phyloP scores from a whole-genome alignment of 257 asterid species.

The Echites panduratus region DNA sequence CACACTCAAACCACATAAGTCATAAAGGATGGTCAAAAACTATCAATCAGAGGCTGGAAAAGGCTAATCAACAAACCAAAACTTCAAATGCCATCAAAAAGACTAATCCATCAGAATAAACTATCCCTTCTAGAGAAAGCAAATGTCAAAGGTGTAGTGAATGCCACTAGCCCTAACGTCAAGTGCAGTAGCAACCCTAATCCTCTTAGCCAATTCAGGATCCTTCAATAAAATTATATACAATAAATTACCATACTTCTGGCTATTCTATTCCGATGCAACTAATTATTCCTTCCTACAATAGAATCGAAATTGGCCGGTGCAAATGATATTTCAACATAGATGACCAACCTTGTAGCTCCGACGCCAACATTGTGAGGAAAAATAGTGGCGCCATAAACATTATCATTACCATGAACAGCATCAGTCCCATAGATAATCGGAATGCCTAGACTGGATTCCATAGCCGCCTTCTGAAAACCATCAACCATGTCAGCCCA shows the following conservation, averaged over 20 bases:
- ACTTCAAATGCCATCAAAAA: not conserved
- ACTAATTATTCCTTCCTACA: no score
- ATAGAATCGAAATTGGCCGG: not conserved
- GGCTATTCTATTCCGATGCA: not conserved
- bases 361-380: constrained; percentile 46
- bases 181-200: constrained; percentile 67
- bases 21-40: no score
- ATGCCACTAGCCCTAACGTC: no score
- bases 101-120: no score
- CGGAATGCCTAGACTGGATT: constrained; percentile 40
- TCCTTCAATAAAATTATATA: constrained; percentile 21
- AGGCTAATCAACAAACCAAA: not conserved
- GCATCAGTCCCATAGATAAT: constrained; percentile 35
- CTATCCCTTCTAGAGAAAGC: not conserved
- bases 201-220: constrained; percentile 53
- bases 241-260: not conserved
- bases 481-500: constrained; percentile 51
- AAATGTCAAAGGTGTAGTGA: constrained; percentile 39
- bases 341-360: constrained; percentile 29
- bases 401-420: constrained; percentile 42
- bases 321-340: not conserved
- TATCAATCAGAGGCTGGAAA: no score
- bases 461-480: constrained; percentile 35
- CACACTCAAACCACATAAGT: no score
- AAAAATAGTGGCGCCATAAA: constrained; percentile 35